Evolutionary conservation across 2,329 filamentous ascomycete species (phyloP), one percentile per base, ranked within the genome.

Genomic region (Fusarium ramigenum): DNA sequence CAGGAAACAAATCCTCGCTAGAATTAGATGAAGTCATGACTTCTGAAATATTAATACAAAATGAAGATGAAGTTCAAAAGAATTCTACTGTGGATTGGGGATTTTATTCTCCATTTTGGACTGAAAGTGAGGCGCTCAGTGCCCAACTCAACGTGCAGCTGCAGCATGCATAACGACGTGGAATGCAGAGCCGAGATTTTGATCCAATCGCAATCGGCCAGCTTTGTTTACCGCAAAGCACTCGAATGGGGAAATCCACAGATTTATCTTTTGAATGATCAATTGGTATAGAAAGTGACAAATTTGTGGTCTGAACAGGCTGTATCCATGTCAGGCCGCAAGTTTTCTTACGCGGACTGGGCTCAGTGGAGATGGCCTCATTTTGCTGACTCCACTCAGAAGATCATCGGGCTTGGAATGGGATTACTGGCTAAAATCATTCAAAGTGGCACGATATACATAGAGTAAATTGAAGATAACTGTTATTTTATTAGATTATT

Each of bases 1-100:
- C 70, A 4, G 70, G 66, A 40, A 72, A 72, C 16, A 72, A n/a
- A 21, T 72, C 70, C 46, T 72, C 70, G 21, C 70, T 49, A 25
- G 34, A 46, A 36, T 56, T 70, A 59, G 47, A 53, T 5, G 70
- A 49, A 70, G 70, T 43, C 70, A 72, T 72, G 42, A 6, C 57
- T 68, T 15, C 19, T 18, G 7, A 49, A 49, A 19, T 58, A 58
- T 14, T 7, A 42, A n/a, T 30, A 54, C 50, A 54, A 25, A 15
- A 5, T 28, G 1, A 12, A 54, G 16, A 4, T 39, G 23, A 12
- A 5, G 0, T 4, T 16, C 2, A 6, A 12, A 1, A 15, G 11
- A 14, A 7, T 11, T 11, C 6, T 21, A 21, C 19, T 1, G 11
- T 2, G 37, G 25, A 2, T 4, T 15, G 16, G 25, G 30, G 9